Evolutionary conservation across 495 filamentous ascomycete species (phyloP).

Genomic region (Podospora australis): DNA sequence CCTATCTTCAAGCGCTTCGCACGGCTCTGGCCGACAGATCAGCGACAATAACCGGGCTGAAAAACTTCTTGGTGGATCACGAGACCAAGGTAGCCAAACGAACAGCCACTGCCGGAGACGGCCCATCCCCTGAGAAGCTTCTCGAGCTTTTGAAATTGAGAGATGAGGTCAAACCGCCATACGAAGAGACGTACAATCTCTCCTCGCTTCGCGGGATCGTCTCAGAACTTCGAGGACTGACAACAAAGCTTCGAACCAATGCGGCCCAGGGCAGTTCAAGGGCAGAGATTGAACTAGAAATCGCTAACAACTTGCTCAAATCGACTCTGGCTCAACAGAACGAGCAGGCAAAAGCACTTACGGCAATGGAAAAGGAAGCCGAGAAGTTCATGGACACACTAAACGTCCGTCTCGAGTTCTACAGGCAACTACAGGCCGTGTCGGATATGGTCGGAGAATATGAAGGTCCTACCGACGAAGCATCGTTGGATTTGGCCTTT

Average conservation of each 20-base stretch:
- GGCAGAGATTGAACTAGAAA: constrained; percentile 55
- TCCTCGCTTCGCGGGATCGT: constrained; percentile 65
- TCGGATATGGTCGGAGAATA: constrained; percentile 79
- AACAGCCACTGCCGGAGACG: constrained; percentile 55
- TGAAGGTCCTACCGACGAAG: constrained; percentile 43
- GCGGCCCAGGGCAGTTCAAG: constrained; percentile 54
- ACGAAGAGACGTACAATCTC: constrained; percentile 30
- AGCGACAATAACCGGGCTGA: constrained; percentile 64
- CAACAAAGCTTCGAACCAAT: constrained; percentile 56
- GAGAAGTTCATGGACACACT: constrained; percentile 68
- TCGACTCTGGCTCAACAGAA: constrained; percentile 52
- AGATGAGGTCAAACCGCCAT: constrained; percentile 49
- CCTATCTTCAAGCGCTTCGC: constrained; percentile 71
- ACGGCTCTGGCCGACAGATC: constrained; percentile 72
- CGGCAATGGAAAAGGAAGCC: constrained; percentile 61
- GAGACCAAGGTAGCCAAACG: constrained; percentile 56
- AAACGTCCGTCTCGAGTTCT: constrained; percentile 80
- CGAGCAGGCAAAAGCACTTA: constrained; percentile 58
- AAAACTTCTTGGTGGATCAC: constrained; percentile 71
- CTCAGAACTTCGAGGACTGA: constrained; percentile 58
- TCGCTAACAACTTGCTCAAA: constrained; percentile 49
- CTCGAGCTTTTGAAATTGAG: constrained; percentile 55
- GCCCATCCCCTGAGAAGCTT: constrained; percentile 64
- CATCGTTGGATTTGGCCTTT: constrained; percentile 27
- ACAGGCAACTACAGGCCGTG: constrained; percentile 78